phyloP scores from a whole-genome alignment of 192 early-diverging fungal species.

The Coemansia sp. region DNA sequence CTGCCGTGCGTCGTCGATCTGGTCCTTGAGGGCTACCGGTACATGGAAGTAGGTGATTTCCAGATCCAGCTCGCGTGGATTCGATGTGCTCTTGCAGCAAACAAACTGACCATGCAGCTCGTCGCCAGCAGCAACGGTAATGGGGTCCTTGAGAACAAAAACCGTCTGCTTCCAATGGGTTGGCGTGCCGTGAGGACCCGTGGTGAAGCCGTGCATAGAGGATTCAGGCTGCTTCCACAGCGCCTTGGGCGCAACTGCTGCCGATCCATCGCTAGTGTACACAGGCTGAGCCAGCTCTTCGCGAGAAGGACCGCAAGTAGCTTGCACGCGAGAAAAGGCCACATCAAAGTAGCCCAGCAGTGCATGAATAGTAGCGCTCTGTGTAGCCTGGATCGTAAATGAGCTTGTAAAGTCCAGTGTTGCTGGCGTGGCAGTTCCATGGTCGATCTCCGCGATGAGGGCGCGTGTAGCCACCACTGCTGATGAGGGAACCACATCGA shows the following conservation, averaged over 20 bases:
- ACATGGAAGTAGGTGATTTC: constrained; percentile 55
- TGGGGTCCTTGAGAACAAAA: constrained; percentile 67
- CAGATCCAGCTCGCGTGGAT: constrained; percentile 71
- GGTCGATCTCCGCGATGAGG: constrained; percentile 70
- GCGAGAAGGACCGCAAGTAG: constrained; percentile 27
- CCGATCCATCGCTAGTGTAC: constrained; percentile 8
- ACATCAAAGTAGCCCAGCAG: constrained; percentile 95
- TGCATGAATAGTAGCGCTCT: constrained; percentile 67
- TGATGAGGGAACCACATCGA: constrained; percentile 71
- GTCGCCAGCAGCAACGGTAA: constrained; percentile 56
- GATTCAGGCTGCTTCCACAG: constrained; percentile 38
- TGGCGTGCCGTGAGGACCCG: constrained; percentile 68
- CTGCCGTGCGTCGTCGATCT: neutral
- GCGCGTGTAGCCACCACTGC: constrained; percentile 66
- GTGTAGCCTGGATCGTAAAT: constrained; percentile 65
- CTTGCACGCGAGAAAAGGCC: constrained; percentile 61
- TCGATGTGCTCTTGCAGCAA: constrained; percentile 62
- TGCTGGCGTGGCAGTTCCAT: constrained; percentile 63
- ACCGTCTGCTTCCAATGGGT: constrained; percentile 99
- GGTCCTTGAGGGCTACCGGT: constrained; percentile 5
- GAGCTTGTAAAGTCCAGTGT: constrained; percentile 71
- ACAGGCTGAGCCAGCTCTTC: constrained; percentile 23
- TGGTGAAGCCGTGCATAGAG: constrained; percentile 59
- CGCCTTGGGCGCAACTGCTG: constrained; percentile 4
- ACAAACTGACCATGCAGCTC: constrained; percentile 61